A percentile compares a stretch with the other conserved stretches of the same genome.
Conservation (phyloP, 306 rosid species). For the Ziziphus jujuba region DNA sequence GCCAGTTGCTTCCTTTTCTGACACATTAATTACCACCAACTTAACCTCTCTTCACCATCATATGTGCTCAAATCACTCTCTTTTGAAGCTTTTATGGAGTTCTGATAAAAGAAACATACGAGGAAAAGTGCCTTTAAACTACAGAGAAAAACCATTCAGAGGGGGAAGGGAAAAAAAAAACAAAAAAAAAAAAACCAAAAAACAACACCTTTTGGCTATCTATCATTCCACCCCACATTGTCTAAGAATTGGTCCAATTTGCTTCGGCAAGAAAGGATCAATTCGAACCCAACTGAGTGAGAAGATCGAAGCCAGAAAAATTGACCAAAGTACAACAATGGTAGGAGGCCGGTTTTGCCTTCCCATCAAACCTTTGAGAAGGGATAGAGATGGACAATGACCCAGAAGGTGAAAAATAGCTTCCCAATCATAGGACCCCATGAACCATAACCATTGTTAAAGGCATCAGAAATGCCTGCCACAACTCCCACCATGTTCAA, state of each 20-base stretch:
- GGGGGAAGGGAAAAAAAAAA: too few relatives aligned
- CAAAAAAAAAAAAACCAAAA: background rate
- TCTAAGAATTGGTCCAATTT: conserved; percentile 77
- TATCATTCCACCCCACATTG: conserved; percentile 92
- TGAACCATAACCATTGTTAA: conserved; percentile 82
- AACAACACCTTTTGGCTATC: background rate
- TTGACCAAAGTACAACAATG: conserved; percentile 85
- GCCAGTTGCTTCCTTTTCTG: too few relatives aligned
- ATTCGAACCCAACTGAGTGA: conserved; percentile 90
- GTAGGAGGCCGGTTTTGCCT: conserved; percentile 91
- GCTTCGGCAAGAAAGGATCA: conserved; percentile 87
- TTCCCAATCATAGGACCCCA: conserved; percentile 94
- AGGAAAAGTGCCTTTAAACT: background rate
- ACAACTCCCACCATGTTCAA: conserved; percentile 90
- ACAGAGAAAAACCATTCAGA: background rate
- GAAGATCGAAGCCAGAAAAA: conserved; percentile 72
- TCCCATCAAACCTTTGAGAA: conserved; percentile 95
- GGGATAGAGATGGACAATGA: conserved; percentile 87
- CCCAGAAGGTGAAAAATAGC: conserved; percentile 89
- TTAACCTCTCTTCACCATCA: too few relatives aligned
- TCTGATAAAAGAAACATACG: too few relatives aligned
- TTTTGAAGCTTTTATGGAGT: too few relatives aligned
- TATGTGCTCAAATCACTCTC: too few relatives aligned
- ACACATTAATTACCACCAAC: too few relatives aligned
- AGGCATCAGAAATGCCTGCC: conserved; percentile 92